Base-by-base conservation (phyloP, 192 early-diverging fungal species). In the Obelidium mucronatum region DNA sequence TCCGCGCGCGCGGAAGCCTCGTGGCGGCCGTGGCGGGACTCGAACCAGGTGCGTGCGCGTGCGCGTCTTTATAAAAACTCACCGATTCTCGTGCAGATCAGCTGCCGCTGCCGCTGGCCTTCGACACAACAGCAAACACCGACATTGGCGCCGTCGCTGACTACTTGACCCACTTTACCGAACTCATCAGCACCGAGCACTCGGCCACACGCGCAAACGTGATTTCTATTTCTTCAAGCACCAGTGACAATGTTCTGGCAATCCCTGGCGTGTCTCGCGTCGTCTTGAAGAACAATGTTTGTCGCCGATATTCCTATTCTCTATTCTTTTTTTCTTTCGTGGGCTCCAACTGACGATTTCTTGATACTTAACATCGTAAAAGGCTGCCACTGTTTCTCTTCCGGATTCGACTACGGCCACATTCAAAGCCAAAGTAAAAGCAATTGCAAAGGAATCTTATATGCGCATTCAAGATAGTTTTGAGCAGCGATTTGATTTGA, bases 131-230 rank as follows among this genome's bases (percentile, higher is more conserved):
- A 1, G 51, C 61, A 19, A 17, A 19, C 15, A 56, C 74, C 19
- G 17, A 62, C 13, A n/a, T 36, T 39, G 24, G 22, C 3, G 40
- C 39, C 19, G 60, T 64, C 8, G 33, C 73, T 6, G 48, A 74
- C 22, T 76, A 67, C 31, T 67, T 76, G 35, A 76, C 13, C 24
- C 44, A 76, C 26, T 76, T 76, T 55, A 67, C 48, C 36, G 74
- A 67, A 26, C 65, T 76, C 2, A 22, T 76, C n/a, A 35, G 33
- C 22, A 30, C 61, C 1, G 64, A 67, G 13, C 52, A 67, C 55
- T 5, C 19, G n/a, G 6, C 62, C 19, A 24, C 8, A 30, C 69
- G 74, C 51, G 62, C 61, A 24, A 76, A 56, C 53, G 30, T 76
- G 28, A 31, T 76, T 39, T 67, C 74, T 31, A 1, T 76, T 35